phyloP scores from a whole-genome alignment of 352 stramenopile genomes.

The Globisporangium solare region DNA sequence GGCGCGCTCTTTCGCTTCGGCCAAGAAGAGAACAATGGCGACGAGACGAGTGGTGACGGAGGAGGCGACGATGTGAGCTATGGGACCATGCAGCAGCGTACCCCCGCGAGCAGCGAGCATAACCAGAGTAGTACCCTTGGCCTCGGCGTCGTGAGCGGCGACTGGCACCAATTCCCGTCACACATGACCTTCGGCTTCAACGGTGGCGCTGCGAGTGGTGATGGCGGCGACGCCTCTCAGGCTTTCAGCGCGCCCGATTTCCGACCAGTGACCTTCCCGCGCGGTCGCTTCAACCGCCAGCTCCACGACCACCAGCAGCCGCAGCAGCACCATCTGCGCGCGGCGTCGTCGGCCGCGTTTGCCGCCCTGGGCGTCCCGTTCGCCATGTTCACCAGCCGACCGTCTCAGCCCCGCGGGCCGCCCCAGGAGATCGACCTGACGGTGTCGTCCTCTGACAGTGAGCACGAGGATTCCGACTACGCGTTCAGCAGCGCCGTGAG shows the following conservation, averaged over 20 bases:
- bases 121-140: conserved; percentile 3
- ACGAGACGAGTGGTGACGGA: too few relatives aligned
- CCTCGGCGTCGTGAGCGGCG: background rate
- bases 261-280: background rate
- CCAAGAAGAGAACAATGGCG: background rate
- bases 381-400: conserved; percentile 4
- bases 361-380: background rate
- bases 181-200: background rate
- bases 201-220: background rate
- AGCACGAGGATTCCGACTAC: conserved; percentile 21
- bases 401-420: background rate
- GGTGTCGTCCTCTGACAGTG: conserved; percentile 43
- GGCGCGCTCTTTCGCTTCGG: conserved; percentile 4
- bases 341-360: background rate
- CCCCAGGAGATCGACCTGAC: conserved; percentile 68
- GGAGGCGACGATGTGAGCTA: background rate
- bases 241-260: background rate
- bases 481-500: background rate
- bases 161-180: conserved; percentile 9
- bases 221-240: background rate
- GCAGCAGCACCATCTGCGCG: conserved; percentile 1
- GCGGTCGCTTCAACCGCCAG: conserved; percentile 2
- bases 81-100: background rate
- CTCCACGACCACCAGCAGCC: background rate
- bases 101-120: conserved; percentile 4